Evolutionary conservation across 192 early-diverging fungal genomes (phyloP), one percentile per base, ranked within the genome.

Genomic region (Rhizophlyctis rosea): DNA sequence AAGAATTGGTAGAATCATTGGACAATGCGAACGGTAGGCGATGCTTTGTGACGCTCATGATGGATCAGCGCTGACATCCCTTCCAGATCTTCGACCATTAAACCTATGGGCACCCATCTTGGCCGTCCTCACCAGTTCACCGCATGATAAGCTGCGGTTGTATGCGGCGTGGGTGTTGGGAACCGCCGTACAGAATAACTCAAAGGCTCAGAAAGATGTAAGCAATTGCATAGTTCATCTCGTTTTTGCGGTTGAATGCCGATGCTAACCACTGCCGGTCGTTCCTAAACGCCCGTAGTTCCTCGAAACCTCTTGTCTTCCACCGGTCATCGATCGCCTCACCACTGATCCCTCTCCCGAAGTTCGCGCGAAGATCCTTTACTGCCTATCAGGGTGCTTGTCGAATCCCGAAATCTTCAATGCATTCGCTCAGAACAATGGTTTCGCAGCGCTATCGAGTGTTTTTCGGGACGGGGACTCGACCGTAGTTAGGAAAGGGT

Each of bases 111-210:
- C 83, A 47, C 79, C 86, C 7, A 72, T 99, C 18, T 55, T 96
- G 47, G 58, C 62, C n/a, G 48, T 79, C n/a, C 50, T 80, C 24
- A 61, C 51, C 23, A 68, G 70, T 9, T 67, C 59, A 52, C 31
- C 61, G 18, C 76, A 84, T 35, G 51, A 61, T 0, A 65, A 76
- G 54, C 59, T 94, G 28, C 80, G 92, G 34, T 75, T 78, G 34
- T 86, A 83, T 33, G 85, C 85, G 3, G 86, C 89, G 23, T 99
- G 95, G 96, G 88, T 95, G 11, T 82, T 92, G 56, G 94, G 92
- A 7, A 99, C 95, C 9, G 87, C 90, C 2, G 86, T 95, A 4
- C 94, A 99, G 71, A 94, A 99, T 74, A 98, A 99, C 68, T 82
- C 85, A 24, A 76, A 78, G 31, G 90, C 92, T 3, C 94, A 99